These are phyloP conservation scores for Cydonia oblonga DNA, from an alignment of 331 rosid genomes.

Conservation along the genomic window DNA sequence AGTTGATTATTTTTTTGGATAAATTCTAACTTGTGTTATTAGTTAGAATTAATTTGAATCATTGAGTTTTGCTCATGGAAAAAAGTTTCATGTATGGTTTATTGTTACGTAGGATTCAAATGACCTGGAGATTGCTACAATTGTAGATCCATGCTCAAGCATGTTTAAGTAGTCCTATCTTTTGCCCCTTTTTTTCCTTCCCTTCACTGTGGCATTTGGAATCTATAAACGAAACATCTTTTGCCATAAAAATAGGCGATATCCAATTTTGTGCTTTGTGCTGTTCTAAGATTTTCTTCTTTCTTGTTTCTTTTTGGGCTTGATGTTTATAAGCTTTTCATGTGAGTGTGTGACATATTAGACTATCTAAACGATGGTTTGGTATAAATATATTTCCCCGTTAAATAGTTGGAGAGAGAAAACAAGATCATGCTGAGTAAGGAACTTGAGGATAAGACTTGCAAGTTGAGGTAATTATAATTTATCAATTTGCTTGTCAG, in stretches of 20 bases:
- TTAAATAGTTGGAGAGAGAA: slow-evolving; percentile 23
- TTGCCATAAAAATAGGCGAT: no score
- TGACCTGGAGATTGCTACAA: no score
- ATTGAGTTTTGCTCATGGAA: no score
- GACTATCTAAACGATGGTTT: neutral
- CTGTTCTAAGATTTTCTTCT: neutral
- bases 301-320: neutral
- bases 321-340: neutral
- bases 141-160: neutral
- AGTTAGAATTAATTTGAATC: no score
- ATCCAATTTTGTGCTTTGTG: no score
- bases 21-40: no score
- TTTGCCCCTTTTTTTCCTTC: neutral
- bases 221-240: no score
- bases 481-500: neutral
- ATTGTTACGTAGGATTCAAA: no score
- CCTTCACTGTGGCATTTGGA: neutral
- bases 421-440: slow-evolving; percentile 18
- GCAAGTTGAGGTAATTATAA: slow-evolving; percentile 27
- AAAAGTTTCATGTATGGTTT: no score
- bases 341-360: neutral
- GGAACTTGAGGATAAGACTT: slow-evolving; percentile 36
- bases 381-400: neutral
- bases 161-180: neutral
- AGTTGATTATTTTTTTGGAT: no score